Evolutionary conservation across 495 filamentous ascomycete species (phyloP).

Genomic region (Podospora didyma): DNA sequence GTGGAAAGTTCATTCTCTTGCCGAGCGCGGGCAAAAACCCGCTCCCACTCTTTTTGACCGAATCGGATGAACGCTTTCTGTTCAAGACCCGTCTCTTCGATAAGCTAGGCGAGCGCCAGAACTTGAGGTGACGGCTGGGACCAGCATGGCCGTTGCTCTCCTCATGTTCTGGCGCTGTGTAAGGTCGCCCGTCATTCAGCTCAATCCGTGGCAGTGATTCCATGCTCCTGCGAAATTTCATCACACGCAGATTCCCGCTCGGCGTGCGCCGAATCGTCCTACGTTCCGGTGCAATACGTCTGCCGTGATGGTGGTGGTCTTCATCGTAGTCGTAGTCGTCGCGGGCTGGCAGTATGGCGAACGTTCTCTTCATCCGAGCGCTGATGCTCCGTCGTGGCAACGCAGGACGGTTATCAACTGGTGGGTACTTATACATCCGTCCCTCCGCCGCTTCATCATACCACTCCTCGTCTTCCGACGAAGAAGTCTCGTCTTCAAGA

Average conservation of each 20-base stretch:
- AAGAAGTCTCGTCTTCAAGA: conserved; percentile 54
- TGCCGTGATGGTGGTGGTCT: conserved; percentile 15
- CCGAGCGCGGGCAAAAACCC: conserved; percentile 31
- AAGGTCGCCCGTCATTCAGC: conserved; percentile 22
- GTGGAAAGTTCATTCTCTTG: conserved; percentile 42
- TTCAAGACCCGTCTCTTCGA: not conserved
- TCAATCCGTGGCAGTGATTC: conserved; percentile 28
- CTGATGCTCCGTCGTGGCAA: conserved; percentile 47
- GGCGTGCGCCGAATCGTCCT: conserved; percentile 47
- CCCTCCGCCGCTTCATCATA: conserved; percentile 24
- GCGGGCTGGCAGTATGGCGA: conserved; percentile 48
- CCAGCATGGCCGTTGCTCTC: not conserved
- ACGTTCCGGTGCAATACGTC: conserved; percentile 38
- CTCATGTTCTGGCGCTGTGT: conserved; percentile 25
- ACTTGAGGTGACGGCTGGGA: conserved; percentile 12
- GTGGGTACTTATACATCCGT: conserved; percentile 34
- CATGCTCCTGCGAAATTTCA: conserved; percentile 41
- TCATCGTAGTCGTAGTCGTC: conserved; percentile 28
- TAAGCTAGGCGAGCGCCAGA: conserved; percentile 15
- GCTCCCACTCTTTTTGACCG: not conserved
- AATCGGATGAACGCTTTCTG: conserved; percentile 2
- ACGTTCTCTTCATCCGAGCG: conserved; percentile 44
- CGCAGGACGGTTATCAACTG: conserved; percentile 39
- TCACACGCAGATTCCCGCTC: conserved; percentile 46
- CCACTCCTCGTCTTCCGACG: conserved; percentile 45